Evolutionary conservation across 1,139 yeast species (phyloP).

Genomic region (Trichomonascaceae sp.): DNA sequence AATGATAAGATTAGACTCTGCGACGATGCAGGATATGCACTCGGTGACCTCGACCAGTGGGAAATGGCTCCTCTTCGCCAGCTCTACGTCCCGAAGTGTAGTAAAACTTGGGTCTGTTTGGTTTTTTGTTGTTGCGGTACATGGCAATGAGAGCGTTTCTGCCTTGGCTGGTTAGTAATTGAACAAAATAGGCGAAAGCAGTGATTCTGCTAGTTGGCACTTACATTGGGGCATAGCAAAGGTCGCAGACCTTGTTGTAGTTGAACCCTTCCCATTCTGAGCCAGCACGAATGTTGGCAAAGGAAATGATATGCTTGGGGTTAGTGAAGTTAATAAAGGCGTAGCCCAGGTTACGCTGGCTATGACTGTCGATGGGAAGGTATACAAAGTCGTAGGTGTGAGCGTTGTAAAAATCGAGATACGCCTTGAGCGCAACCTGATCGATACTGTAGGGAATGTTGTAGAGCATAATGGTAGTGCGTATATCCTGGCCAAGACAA

Average conservation of each 20-base stretch:
- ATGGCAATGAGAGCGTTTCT: slow-evolving; percentile 31
- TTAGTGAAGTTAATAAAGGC: slow-evolving; percentile 37
- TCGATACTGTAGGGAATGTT: slow-evolving; percentile 39
- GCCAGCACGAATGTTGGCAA: slow-evolving; percentile 34
- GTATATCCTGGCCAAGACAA: slow-evolving; percentile 28
- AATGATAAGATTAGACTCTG: too few relatives aligned
- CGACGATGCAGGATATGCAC: too few relatives aligned
- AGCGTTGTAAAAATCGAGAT: slow-evolving; percentile 32
- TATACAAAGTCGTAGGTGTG: slow-evolving; percentile 43
- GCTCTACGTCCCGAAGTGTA: slow-evolving; percentile 27
- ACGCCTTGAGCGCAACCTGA: slow-evolving; percentile 32
- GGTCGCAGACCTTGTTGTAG: slow-evolving; percentile 36
- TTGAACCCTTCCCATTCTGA: slow-evolving; percentile 35
- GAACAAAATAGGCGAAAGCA: not conserved
- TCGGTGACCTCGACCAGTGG: too few relatives aligned
- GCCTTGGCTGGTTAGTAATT: slow-evolving; percentile 27
- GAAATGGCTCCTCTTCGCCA: slow-evolving; percentile 29
- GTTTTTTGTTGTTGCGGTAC: slow-evolving; percentile 32
- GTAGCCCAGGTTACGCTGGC: slow-evolving; percentile 39
- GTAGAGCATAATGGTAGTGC: slow-evolving; percentile 38
- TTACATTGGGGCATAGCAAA: slow-evolving; percentile 35
- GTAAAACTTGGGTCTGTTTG: slow-evolving; percentile 32
- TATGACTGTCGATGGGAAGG: slow-evolving; percentile 36
- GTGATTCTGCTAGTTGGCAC: slow-evolving; percentile 6
- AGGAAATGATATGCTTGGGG: slow-evolving; percentile 32